Conservation (phyloP, 2,329 filamentous ascomycete genomes). For the Curvularia eragrostidis region DNA sequence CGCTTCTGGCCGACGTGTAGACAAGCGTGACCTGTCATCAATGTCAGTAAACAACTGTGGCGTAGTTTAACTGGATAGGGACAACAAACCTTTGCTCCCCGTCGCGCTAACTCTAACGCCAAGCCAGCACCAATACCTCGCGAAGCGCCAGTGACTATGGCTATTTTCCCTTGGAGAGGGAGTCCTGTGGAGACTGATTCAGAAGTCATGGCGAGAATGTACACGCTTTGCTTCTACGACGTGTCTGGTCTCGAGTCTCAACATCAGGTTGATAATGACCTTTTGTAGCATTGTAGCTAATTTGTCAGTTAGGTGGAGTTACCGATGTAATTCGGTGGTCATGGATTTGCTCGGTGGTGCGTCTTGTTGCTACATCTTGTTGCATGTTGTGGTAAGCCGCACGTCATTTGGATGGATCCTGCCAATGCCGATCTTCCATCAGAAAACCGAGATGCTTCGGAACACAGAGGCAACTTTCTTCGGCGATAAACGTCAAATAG, state of each 20-base stretch:
- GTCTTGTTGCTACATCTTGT: neutral
- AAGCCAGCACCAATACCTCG: slow-evolving; percentile 59
- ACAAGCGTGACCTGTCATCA: slow-evolving; percentile 50
- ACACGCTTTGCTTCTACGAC: neutral
- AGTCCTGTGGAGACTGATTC: slow-evolving; percentile 12
- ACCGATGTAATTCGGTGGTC: neutral
- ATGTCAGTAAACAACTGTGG: slow-evolving; percentile 11
- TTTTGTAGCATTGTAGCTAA: neutral
- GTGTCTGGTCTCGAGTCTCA: neutral
- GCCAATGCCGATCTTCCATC: slow-evolving; percentile 9
- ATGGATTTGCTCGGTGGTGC: neutral
- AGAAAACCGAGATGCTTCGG: slow-evolving; percentile 16
- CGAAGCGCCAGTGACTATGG: slow-evolving; percentile 60
- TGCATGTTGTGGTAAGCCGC: neutral
- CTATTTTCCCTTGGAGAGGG: slow-evolving; percentile 47
- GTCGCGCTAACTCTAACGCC: slow-evolving; percentile 56
- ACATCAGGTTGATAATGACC: neutral
- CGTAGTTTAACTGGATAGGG: neutral
- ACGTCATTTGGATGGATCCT: slow-evolving; percentile 6
- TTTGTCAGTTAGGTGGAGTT: neutral
- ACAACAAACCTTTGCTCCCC: slow-evolving; percentile 52
- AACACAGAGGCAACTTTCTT: neutral
- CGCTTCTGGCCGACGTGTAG: slow-evolving; percentile 53
- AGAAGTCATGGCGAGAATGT: slow-evolving; percentile 21
- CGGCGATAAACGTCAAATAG: neutral